A percentile compares a stretch with the other conserved stretches of the same genome.
These are phyloP conservation scores for Diversispora epigaea DNA, from an alignment of 192 early-diverging fungal genomes.

Conservation along the genomic window DNA sequence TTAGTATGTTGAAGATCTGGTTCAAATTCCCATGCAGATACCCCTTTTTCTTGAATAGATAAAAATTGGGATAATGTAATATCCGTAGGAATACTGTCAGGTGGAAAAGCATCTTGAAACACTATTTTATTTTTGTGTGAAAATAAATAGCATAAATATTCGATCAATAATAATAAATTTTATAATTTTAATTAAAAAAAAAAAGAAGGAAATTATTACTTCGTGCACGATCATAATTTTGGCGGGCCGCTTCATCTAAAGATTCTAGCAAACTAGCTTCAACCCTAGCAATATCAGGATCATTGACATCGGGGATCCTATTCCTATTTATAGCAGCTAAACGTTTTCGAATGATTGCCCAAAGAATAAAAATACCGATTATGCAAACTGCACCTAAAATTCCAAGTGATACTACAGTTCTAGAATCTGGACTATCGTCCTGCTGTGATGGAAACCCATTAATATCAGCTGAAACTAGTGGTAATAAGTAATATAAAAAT, in stretches of 20 bases:
- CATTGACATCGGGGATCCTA: conserved; percentile 37
- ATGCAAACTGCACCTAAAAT: background rate
- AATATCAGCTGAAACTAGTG: too few species aligned
- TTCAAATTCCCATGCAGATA: conserved; percentile 81
- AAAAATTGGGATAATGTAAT: conserved; percentile 73
- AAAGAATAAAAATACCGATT: conserved; percentile 10
- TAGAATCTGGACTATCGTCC: background rate
- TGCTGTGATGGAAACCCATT: background rate
- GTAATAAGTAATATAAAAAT: too few species aligned
- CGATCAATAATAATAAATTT: background rate
- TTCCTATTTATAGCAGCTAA: conserved; percentile 16
- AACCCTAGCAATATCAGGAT: conserved; percentile 39
- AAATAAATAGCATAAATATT: conserved; percentile 6
- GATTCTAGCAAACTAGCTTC: conserved; percentile 34
- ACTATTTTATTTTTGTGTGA: conserved; percentile 37
- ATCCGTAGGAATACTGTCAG: conserved; percentile 72
- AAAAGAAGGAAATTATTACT: conserved; percentile 33
- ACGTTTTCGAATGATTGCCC: conserved; percentile 12
- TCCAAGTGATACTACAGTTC: background rate
- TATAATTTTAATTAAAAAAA: background rate
- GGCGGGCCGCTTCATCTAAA: conserved; percentile 46
- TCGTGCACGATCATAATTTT: conserved; percentile 49
- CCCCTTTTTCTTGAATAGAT: conserved; percentile 79
- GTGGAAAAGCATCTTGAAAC: conserved; percentile 71
- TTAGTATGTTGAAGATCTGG: conserved; percentile 58